These are phyloP conservation scores for Boletus vermiculosoides DNA, from an alignment of 768 basidiomycete species.

Conservation along the genomic window DNA sequence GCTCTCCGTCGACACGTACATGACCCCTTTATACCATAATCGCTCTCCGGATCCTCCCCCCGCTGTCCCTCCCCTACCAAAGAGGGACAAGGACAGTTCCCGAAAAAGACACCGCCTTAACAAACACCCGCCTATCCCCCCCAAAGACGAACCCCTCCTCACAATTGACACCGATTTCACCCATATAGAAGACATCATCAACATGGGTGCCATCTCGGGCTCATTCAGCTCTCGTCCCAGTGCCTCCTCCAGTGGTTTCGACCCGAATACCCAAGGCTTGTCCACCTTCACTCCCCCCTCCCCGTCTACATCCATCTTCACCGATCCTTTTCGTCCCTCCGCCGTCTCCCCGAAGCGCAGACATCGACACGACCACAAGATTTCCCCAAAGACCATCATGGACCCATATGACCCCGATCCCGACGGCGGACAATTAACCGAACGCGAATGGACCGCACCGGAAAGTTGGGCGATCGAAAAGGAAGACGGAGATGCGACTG, in stretches of 20 bases:
- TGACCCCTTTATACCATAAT: constrained; percentile 4
- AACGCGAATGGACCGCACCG: constrained; percentile 61
- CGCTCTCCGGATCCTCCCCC: constrained; percentile 7
- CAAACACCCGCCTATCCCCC: constrained; percentile 16
- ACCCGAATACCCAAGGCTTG: constrained; percentile 36
- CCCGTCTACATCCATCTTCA: constrained; percentile 33
- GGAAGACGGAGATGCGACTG: constrained; percentile 38
- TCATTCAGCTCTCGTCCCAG: constrained; percentile 18
- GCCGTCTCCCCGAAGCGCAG: constrained; percentile 22
- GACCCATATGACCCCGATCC: constrained; percentile 9
- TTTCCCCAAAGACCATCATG: constrained; percentile 51
- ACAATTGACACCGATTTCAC: constrained; percentile 37
- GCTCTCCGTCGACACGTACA: constrained; percentile 24
- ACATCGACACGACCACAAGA: constrained; percentile 35
- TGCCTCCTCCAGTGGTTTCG: constrained; percentile 14
- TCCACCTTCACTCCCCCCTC: constrained; percentile 43
- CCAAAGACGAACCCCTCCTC: constrained; percentile 32
- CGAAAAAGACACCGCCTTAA: constrained; percentile 24
- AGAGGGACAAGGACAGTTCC: constrained; percentile 29
- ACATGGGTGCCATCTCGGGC: constrained; percentile 29
- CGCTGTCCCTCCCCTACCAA: constrained; percentile 13
- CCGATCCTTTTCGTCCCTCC: constrained; percentile 36
- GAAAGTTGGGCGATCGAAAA: constrained; percentile 75
- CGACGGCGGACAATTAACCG: constrained; percentile 19
- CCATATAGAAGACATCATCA: constrained; percentile 80